These are phyloP conservation scores for Xerocomellus dryophilus DNA, from an alignment of 768 basidiomycete genomes.

Conservation along the genomic window DNA sequence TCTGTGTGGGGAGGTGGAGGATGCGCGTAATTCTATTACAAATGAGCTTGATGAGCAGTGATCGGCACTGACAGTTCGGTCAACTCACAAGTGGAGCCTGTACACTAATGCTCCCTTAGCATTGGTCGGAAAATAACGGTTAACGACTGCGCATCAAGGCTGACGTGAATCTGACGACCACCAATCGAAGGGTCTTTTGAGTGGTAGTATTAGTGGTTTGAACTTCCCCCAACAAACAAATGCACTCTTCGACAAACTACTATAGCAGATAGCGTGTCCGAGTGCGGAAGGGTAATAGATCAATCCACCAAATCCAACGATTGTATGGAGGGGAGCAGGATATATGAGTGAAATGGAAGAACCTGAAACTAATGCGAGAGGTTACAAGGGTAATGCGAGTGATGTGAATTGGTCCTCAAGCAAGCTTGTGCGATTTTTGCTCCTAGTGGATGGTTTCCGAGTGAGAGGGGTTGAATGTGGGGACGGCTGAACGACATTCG, in stretches of 20 bases:
- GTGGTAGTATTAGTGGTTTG: background rate
- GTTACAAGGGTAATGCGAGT: conserved; percentile 16
- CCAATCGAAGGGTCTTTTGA: background rate
- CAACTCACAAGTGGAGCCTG: no score
- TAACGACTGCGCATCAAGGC: no score
- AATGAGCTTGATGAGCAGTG: background rate
- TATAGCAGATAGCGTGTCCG: background rate
- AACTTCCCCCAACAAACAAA: background rate
- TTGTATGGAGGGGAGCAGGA: background rate
- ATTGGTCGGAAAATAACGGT: no score
- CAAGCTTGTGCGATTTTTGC: conserved; percentile 51
- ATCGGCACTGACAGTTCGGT: no score
- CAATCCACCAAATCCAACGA: background rate
- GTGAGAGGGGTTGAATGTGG: conserved; percentile 54
- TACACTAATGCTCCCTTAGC: no score
- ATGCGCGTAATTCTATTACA: no score
- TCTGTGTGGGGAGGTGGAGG: no score
- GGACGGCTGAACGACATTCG: conserved; percentile 31
- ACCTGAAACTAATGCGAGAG: background rate
- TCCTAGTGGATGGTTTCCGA: conserved; percentile 58
- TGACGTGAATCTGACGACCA: no score
- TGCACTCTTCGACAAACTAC: conserved; percentile 7
- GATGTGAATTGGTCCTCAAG: conserved; percentile 30
- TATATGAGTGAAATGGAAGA: conserved; percentile 5
- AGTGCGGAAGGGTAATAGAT: background rate